Conservation (phyloP, 495 filamentous ascomycete genomes). For the Lasiosphaeria hispida region DNA sequence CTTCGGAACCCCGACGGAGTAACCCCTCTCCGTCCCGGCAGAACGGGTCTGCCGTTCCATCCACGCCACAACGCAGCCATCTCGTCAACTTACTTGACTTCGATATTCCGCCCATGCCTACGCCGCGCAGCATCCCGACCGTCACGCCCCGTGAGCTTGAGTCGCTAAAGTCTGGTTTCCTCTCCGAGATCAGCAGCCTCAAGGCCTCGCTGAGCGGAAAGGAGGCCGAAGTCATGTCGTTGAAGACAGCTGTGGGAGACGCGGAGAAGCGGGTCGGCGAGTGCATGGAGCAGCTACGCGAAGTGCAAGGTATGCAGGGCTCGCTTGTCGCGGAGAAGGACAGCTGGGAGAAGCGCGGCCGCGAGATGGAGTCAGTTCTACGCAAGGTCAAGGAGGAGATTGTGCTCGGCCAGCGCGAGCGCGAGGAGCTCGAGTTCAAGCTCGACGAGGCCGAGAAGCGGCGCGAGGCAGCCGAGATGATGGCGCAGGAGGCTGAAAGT, state of each 20-base stretch:
- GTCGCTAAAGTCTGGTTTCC: constrained; percentile 80
- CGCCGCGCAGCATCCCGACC: constrained; percentile 84
- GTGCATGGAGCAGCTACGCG: constrained; percentile 73
- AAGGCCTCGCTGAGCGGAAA: constrained; percentile 85
- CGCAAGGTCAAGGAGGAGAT: constrained; percentile 79
- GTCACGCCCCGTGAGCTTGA: constrained; percentile 92
- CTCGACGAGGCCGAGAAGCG: constrained; percentile 73
- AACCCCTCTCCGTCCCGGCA: constrained; percentile 28
- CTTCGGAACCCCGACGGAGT: constrained; percentile 27
- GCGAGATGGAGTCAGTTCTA: constrained; percentile 80
- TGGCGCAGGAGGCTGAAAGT: constrained; percentile 68
- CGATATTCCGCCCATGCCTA: constrained; percentile 84
- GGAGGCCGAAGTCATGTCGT: constrained; percentile 80
- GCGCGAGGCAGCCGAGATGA: constrained; percentile 61
- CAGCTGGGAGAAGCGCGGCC: constrained; percentile 76
- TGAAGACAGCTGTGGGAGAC: constrained; percentile 82
- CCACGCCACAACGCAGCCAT: constrained; percentile 38
- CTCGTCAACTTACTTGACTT: constrained; percentile 78
- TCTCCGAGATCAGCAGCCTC: constrained; percentile 85
- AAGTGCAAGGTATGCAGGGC: constrained; percentile 66
- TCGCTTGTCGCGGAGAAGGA: constrained; percentile 71
- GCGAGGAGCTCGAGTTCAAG: constrained; percentile 66
- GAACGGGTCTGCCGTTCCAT: constrained; percentile 17
- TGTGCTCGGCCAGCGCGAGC: constrained; percentile 68
- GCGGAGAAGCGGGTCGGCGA: constrained; percentile 91